These are phyloP conservation scores for Paramecium sonneborni DNA, from an alignment of 73 alveolate genomes.

Conservation along the genomic window DNA sequence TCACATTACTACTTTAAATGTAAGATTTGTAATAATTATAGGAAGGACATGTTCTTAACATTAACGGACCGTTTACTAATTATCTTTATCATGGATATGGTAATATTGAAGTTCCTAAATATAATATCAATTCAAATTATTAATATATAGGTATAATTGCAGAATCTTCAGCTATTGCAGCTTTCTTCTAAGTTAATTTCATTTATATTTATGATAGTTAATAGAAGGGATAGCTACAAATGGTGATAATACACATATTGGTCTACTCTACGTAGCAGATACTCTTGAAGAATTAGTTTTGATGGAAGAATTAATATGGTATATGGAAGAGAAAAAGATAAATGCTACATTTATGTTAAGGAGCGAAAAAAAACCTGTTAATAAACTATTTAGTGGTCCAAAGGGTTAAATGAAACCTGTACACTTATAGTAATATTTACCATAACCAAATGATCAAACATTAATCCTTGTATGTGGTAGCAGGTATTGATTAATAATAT, in stretches of 20 bases:
- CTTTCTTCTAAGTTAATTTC: background rate
- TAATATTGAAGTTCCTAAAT: background rate
- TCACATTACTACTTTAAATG: background rate
- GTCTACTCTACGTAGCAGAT: background rate
- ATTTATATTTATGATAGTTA: background rate
- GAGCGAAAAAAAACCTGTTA: background rate
- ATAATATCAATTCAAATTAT: background rate
- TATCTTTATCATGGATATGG: constrained; percentile 30
- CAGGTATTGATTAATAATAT: background rate
- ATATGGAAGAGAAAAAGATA: background rate
- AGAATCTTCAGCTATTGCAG: background rate
- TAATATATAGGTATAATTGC: background rate
- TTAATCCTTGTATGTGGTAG: background rate
- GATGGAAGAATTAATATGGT: background rate
- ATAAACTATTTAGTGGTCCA: background rate
- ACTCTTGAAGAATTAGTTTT: background rate
- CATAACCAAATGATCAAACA: background rate
- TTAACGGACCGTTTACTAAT: background rate
- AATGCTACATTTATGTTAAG: background rate
- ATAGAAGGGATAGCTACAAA: constrained; percentile 41
- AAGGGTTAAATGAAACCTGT: background rate
- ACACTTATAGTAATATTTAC: background rate
- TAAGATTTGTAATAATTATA: background rate
- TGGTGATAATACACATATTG: constrained; percentile 29
- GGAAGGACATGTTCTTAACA: background rate